Evolutionary conservation across 2,329 filamentous ascomycete genomes (phyloP), one percentile per base, ranked within the genome.

Genomic region (Pseudogymnoascus destructans): DNA sequence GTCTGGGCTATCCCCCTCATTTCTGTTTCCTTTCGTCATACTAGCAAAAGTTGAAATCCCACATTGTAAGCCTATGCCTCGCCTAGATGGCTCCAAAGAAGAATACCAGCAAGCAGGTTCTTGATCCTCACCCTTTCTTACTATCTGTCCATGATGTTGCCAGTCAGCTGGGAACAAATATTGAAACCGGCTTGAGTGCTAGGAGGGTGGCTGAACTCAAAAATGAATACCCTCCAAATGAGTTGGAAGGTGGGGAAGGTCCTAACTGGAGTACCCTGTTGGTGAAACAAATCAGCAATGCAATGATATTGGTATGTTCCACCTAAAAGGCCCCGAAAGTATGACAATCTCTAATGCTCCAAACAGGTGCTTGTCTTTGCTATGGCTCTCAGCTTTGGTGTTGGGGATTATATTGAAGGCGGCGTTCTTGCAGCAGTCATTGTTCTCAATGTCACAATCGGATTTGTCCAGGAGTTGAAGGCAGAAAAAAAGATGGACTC

Each of bases 261-360:
- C 82, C 90, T 54, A 79, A 79, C 67, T 77, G 83, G 85, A 75
- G 83, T 65, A 90, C 84, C 65, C 87, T 90, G 40, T 73, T 90
- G 52, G 73, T 86, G 59, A 84, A 85, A 65, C 86, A 90, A 69
- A 70, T 89, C 19, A 80, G 83, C 67, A 90, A 90, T 74, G 86
- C 86, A 59, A 89, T 89, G 86, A 86, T 86, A 59, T 71, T 89
- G 65, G 80, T 81, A 71, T 63, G 78, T 73, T 9, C 27, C 42
- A 40, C 23, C n/a, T 10, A 11, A 11, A 52, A 30, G 23, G 30
- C 25, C 46, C 46, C 25, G 23, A 52, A 30, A 17, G 9, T 17
- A 30, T 19, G 46, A 30, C 46, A 59, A 59, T 64, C 72, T 79
- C 79, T 81, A 71, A 66, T 77, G 73, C 3, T 63, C 65, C 25